These are phyloP conservation scores for Elsinoe perseae DNA, from an alignment of 2,329 filamentous ascomycete species.

Conservation along the genomic window DNA sequence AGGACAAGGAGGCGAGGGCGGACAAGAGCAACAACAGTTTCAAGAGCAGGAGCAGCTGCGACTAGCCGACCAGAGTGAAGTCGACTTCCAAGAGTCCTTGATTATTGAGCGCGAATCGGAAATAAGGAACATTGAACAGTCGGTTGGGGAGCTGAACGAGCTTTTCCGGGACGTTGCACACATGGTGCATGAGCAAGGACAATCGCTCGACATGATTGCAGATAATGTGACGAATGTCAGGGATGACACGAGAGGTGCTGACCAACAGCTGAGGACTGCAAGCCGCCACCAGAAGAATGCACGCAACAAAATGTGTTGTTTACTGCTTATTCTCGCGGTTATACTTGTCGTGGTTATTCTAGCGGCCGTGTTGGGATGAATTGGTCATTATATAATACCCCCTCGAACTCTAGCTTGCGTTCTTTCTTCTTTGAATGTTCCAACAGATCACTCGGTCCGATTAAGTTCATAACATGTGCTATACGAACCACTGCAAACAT, in stretches of 20 bases:
- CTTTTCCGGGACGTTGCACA: slow-evolving; percentile 97
- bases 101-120: slow-evolving; percentile 96
- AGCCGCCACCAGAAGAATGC: slow-evolving; percentile 92
- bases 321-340: slow-evolving; percentile 79
- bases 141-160: slow-evolving; percentile 90
- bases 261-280: slow-evolving; percentile 75
- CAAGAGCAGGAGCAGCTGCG: slow-evolving; percentile 62
- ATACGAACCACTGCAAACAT: neutral
- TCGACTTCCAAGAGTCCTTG: slow-evolving; percentile 92
- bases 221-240: slow-evolving; percentile 80
- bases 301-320: slow-evolving; percentile 85
- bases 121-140: slow-evolving; percentile 95
- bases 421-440: neutral
- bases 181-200: slow-evolving; percentile 90
- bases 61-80: slow-evolving; percentile 83
- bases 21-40: slow-evolving; percentile 44
- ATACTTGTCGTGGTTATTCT: slow-evolving; percentile 85
- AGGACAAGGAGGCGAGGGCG: slow-evolving; percentile 37
- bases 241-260: slow-evolving; percentile 74
- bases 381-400: slow-evolving; percentile 6
- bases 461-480: neutral
- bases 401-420: neutral
- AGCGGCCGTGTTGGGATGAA: slow-evolving; percentile 68
- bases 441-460: neutral
- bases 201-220: slow-evolving; percentile 76